Base-by-base conservation (phyloP, 345 rosid species). In the Boechera retrofracta region DNA sequence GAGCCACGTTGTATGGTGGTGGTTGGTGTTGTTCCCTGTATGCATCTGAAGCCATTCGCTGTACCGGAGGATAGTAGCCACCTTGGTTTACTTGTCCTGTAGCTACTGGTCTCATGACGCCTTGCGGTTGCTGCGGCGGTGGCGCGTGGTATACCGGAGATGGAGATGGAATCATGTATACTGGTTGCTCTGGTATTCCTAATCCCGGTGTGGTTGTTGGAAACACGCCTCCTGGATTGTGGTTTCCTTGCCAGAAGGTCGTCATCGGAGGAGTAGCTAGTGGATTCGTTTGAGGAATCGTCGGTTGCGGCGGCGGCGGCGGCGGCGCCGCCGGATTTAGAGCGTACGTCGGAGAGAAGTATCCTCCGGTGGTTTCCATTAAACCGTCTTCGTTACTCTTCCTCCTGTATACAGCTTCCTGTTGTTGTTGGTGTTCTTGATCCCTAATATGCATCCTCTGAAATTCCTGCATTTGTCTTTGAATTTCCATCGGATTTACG, bases 361-460 rank as follows among this genome's bases (percentile, higher is more conserved):
- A 86, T 10, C 86, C 88, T 2, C 84, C 86, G 21, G 73, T 76
- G 44, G 13, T 3, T 56, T 74, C 72, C 0, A 64, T 8, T 1
- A 64, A 6, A 54, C 51, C 11, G 5, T 77, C 80, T 67, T 69
- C 86, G 31, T 62, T 52, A 56, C 78, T 87, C 36, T 84, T 83
- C 33, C 86, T 80, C 9, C 70, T 68, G 18, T 85, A 0, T 83
- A 87, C 6, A 88, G 89, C 41, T 77, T 77, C 81, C 78, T 89
- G 77, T 45, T 77, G 67, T 7, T 71, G 82, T 45, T 77, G 64
- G 4, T 69, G 83, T 39, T 83, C 78, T 57, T 84, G 87, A 49
- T 89, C 87, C 59, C 89, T 83, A 42, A 91, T 83, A 5, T 91
- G 98, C 83, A 94, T 44, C 85, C 96, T 86, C 82, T 94, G 96